Conservation (phyloP, 371 early-diverging fungal genomes). For the Mucor indicus region DNA sequence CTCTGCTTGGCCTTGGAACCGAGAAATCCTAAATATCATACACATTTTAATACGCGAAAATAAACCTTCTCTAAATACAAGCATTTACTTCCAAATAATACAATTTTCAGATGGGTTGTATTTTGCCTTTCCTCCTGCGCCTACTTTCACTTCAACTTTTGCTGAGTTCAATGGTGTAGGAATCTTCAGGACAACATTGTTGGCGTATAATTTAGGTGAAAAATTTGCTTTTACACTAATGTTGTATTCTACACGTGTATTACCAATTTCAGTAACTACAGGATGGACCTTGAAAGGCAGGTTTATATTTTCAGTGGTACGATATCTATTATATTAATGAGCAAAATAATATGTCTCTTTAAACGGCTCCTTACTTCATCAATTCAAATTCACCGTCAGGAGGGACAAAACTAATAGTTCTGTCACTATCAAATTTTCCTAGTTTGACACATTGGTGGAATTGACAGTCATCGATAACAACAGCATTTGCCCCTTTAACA, state of each 20-base stretch:
- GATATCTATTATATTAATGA: conserved; percentile 51
- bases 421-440: conserved; percentile 76
- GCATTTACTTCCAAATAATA: conserved; percentile 82
- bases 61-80: not conserved
- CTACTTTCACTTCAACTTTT: conserved; percentile 65
- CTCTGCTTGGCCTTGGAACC: conserved; percentile 85
- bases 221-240: conserved; percentile 77
- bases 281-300: conserved; percentile 85
- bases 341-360: not conserved
- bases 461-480: conserved; percentile 88
- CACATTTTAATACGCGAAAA: not conserved
- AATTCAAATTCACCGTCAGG: conserved; percentile 97
- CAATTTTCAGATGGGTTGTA: conserved; percentile 83
- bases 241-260: conserved; percentile 77
- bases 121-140: conserved; percentile 79
- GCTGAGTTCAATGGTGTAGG: conserved; percentile 85
- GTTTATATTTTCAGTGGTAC: conserved; percentile 85
- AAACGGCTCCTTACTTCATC: conserved; percentile 70
- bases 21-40: conserved; percentile 56
- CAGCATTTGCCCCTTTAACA: conserved; percentile 56
- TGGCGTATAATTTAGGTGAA: conserved; percentile 73
- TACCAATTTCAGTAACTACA: conserved; percentile 76
- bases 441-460: conserved; percentile 92
- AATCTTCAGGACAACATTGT: conserved; percentile 77
- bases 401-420: conserved; percentile 94